phyloP scores from a whole-genome alignment of 768 basidiomycete genomes.

The Boletus rubropictus region DNA sequence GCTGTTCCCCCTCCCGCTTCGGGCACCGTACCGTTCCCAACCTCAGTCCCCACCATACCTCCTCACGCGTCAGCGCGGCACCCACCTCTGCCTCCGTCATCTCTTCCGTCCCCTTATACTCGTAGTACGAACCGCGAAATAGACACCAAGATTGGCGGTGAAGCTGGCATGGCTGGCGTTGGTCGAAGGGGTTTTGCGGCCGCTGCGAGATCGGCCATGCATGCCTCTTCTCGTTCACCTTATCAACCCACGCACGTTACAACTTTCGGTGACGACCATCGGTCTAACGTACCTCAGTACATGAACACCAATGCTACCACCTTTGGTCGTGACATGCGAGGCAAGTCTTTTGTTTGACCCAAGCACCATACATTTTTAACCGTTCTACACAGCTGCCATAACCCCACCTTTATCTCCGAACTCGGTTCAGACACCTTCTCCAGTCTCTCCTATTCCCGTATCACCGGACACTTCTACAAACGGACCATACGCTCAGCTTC shows the following conservation, averaged over 20 bases:
- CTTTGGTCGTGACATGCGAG: conserved; percentile 28
- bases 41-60: conserved; percentile 2
- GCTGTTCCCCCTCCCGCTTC: conserved; percentile 8
- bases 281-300: conserved; percentile 38
- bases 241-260: neutral
- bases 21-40: conserved; percentile 15
- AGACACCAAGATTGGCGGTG: conserved; percentile 70
- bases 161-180: conserved; percentile 87
- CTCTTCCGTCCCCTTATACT: conserved; percentile 5
- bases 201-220: conserved; percentile 60
- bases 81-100: conserved; percentile 14
- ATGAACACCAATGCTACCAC: conserved; percentile 42
- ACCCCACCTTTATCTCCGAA: conserved; percentile 34
- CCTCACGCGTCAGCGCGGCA: conserved; percentile 14
- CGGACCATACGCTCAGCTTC: conserved; percentile 14
- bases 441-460: conserved; percentile 27
- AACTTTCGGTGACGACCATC: conserved; percentile 11
- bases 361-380: conserved; percentile 5
- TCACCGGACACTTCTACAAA: conserved; percentile 21
- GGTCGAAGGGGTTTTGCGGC: conserved; percentile 79
- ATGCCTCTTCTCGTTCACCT: conserved; percentile 24
- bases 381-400: conserved; percentile 19
- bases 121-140: conserved; percentile 33
- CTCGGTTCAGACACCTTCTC: conserved; percentile 30
- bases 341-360: conserved; percentile 14